These are phyloP conservation scores for Buddleja alternifolia DNA, from an alignment of 257 asterid genomes.

Conservation along the genomic window DNA sequence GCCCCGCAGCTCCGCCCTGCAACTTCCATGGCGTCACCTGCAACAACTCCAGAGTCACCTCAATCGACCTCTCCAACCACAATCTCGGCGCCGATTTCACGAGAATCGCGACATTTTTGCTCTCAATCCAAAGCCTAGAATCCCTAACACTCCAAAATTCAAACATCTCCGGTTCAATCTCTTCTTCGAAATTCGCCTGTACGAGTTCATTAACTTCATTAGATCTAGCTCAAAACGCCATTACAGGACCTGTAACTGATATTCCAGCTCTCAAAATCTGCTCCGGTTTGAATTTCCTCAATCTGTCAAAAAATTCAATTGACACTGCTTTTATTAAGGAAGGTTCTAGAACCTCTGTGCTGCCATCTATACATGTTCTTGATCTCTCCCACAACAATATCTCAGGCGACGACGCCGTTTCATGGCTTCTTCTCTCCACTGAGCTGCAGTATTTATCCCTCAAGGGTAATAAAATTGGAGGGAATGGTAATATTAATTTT, in stretches of 20 bases:
- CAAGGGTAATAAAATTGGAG: constrained; percentile 63
- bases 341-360: background rate
- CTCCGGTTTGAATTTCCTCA: constrained; percentile 54
- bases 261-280: constrained; percentile 56
- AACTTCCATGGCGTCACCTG: constrained; percentile 72
- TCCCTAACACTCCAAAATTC: constrained; percentile 59
- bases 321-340: constrained; percentile 42
- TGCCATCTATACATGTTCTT: constrained; percentile 46
- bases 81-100: constrained; percentile 56
- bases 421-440: constrained; percentile 57
- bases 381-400: constrained; percentile 87
- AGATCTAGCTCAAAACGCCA: constrained; percentile 80
- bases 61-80: constrained; percentile 61
- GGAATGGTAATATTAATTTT: too few relatives aligned
- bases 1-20: constrained; percentile 59
- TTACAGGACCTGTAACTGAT: constrained; percentile 73
- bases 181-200: constrained; percentile 56
- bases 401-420: constrained; percentile 53
- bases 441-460: constrained; percentile 59
- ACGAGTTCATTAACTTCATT: constrained; percentile 34
- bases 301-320: constrained; percentile 69
- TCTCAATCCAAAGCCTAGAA: constrained; percentile 52
- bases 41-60: constrained; percentile 51
- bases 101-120: constrained; percentile 46
- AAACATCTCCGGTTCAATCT: constrained; percentile 59